These are phyloP conservation scores for Pueraria montana DNA, from an alignment of 306 rosid genomes.

Conservation along the genomic window DNA sequence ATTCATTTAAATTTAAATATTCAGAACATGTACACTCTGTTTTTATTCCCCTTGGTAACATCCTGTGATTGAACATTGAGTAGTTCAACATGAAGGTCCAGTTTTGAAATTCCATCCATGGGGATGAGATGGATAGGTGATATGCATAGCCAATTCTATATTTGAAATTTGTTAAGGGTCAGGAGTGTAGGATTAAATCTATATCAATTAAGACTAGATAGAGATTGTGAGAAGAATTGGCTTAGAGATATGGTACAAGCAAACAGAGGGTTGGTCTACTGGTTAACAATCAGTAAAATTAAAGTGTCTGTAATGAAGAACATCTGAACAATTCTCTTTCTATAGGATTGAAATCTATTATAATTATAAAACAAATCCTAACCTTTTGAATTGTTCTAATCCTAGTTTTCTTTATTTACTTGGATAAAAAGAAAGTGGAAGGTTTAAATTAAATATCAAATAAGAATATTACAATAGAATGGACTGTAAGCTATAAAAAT, in stretches of 20 bases:
- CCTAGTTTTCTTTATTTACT: background rate
- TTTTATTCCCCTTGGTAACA: background rate
- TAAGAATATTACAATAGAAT: background rate
- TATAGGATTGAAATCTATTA: background rate
- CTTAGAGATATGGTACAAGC: constrained; percentile 16
- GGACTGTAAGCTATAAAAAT: background rate
- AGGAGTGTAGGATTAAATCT: background rate
- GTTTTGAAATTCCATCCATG: background rate
- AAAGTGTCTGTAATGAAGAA: background rate
- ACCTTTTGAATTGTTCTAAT: background rate
- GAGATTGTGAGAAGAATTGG: constrained; percentile 22
- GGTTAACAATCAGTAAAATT: constrained; percentile 3
- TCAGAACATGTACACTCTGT: background rate
- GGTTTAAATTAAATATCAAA: constrained; percentile 1
- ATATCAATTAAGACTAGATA: background rate
- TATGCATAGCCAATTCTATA: background rate
- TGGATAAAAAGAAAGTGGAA: background rate
- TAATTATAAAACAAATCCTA: constrained; percentile 21
- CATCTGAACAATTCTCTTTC: constrained; percentile 7
- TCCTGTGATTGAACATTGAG: background rate
- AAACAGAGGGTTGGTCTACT: background rate
- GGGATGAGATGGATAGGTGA: background rate
- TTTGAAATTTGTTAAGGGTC: background rate
- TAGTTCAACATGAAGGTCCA: background rate
- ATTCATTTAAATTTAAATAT: background rate